These are phyloP conservation scores for Helicocarpus griseus DNA, from an alignment of 2,329 filamentous ascomycete species.

Conservation along the genomic window DNA sequence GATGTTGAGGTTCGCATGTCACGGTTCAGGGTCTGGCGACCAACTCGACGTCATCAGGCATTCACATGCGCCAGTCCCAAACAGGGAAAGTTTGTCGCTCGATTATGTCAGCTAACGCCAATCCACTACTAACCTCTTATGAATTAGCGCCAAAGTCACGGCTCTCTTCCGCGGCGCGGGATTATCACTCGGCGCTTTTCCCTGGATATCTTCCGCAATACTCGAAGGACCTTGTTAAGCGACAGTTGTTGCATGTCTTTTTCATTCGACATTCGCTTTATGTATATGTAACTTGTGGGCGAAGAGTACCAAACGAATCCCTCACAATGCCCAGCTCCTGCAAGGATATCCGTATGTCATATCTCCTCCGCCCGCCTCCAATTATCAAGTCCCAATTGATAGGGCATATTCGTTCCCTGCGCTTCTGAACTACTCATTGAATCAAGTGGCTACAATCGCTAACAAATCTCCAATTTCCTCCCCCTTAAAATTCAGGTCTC, in stretches of 20 bases:
- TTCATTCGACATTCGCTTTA: background rate
- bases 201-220: background rate
- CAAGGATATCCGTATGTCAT: constrained; percentile 78
- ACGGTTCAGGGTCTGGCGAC: too few species aligned
- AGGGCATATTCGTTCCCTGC: background rate
- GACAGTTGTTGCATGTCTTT: background rate
- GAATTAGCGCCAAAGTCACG: background rate
- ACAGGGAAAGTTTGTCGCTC: background rate
- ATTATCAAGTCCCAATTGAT: background rate
- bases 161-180: background rate
- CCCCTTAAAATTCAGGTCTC: constrained; percentile 50
- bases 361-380: background rate
- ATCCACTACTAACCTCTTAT: background rate
- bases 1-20: background rate
- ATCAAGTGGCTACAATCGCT: constrained; percentile 4
- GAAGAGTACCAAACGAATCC: background rate
- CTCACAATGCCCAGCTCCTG: constrained; percentile 82
- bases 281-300: background rate
- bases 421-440: background rate
- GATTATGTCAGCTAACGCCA: background rate
- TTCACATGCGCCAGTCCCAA: background rate
- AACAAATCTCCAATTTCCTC: background rate
- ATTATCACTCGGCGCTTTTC: background rate
- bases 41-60: constrained; percentile 6
- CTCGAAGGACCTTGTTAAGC: background rate